Evolutionary conservation across 2,329 filamentous ascomycete species (phyloP), one percentile per base, ranked within the genome.

Genomic region (Venturiaceae sp.): DNA sequence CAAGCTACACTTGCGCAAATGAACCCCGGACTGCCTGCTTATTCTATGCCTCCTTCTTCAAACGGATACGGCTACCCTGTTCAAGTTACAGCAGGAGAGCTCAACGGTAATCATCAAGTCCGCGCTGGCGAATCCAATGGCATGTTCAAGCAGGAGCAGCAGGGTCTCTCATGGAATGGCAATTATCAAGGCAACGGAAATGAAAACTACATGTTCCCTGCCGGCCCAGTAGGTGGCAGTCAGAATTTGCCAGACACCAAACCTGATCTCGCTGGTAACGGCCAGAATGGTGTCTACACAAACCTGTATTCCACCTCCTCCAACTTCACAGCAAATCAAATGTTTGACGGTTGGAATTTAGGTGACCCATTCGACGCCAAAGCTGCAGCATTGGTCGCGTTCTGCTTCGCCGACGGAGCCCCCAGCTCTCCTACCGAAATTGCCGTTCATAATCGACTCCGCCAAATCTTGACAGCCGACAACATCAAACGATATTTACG

Each of bases 401-500:
- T 77, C 75, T 74, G 82, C 79, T 74, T 79, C 76, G 69, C 77
- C 69, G 70, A 81, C 44, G 50, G 58, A 21, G 19, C 36, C 14
- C 59, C 66, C 30, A 65, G 66, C 57, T 55, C 65, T 55, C 55
- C 69, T 9, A 64, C 61, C 50, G 69, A 72, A 44, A 63, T 66
- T 76, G 75, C 78, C 77, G 73, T 75, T 74, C 75, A 77, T 77
- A 72, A 79, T 71, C 74, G 74, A 72, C 74, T 80, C 59, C 74
- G 73, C 64, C 65, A 69, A 60, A 85, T 83, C 66, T 80, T 89
- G 65, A 83, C 83, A 53, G 78, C 83, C 60, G 81, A 86, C 64
- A 87, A 87, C 69, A 78, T 89, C 67, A 84, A 83, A 74, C 80
- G 85, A 67, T 88, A 88, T 68, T 78, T 89, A 69, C 80, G 85